These are phyloP conservation scores for Apiospora sp. DNA, from an alignment of 2,329 filamentous ascomycete species.

Conservation along the genomic window DNA sequence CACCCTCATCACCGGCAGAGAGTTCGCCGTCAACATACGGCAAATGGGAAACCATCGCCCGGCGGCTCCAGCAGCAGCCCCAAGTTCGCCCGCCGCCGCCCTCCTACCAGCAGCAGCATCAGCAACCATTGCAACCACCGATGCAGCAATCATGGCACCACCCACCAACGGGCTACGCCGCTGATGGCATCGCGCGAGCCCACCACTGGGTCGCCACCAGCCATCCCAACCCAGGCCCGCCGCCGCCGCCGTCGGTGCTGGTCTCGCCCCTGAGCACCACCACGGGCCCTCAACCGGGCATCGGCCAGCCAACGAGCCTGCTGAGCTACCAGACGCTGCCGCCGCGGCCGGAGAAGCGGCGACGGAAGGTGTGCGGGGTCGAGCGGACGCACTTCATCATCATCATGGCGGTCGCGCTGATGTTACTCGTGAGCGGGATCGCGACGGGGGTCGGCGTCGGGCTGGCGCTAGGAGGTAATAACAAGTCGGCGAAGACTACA, in stretches of 20 bases:
- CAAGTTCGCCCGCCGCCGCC: background rate
- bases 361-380: slow-evolving; percentile 40
- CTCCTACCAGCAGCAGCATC: background rate
- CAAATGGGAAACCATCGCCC: slow-evolving; percentile 3
- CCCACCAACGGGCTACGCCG: slow-evolving; percentile 10
- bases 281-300: background rate
- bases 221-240: slow-evolving; percentile 27
- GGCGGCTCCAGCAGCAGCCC: background rate
- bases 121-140: background rate
- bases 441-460: slow-evolving; percentile 45
- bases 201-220: slow-evolving; percentile 35
- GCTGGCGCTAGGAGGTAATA: slow-evolving; percentile 34
- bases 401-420: slow-evolving; percentile 39
- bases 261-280: background rate
- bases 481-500: slow-evolving; percentile 4
- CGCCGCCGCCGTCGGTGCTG: slow-evolving; percentile 27
- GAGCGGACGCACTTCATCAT: slow-evolving; percentile 40
- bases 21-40: background rate
- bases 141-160: slow-evolving; percentile 11
- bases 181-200: slow-evolving; percentile 29
- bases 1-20: background rate
- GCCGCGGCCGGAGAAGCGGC: background rate
- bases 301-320: slow-evolving; percentile 6
- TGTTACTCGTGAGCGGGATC: slow-evolving; percentile 41
- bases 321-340: slow-evolving; percentile 26